Evolutionary conservation across 1,284 basidiomycete species (phyloP), one percentile per base, ranked within the genome.

Genomic region (Xerocomus nothofagi): DNA sequence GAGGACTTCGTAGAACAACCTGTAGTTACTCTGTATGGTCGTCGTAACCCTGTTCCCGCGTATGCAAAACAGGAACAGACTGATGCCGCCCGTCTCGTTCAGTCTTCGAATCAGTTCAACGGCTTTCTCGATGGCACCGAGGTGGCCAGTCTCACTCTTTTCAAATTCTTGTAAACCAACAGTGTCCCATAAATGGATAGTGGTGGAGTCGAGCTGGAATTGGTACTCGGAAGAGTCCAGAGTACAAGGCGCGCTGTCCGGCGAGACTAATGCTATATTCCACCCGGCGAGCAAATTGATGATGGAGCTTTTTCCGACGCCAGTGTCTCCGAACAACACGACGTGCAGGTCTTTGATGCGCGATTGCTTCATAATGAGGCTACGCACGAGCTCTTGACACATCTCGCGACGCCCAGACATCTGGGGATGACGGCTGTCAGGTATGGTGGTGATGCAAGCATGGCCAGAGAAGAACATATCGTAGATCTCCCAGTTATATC

Each of bases 41-140:
- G 61, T 59, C 9, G 60, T 62, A 46, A 75, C 64, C 45, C 68
- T 57, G 3, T 57, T 51, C 0, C 65, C 68, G 21, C 70, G 63
- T 10, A 74, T 59, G 50, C 66, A 69, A 44, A 68, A 74, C 17
- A 74, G 49, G 26, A 73, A 62, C 30, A 73, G 70, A 41, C 57
- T 65, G 41, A 73, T 54, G 4, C 71, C 70, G 7, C 57, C 67
- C 9, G 50, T 50, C 10, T 32, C 39, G 1, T 59, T 51, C 32
- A 75, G 43, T 4, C 51, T 56, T 10, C 43, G 53, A 18, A 75
- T 55, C 23, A 75, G 56, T 15, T 58, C 45, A 20, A 61, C 65
- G 24, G 73, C 65, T 32, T 62, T 57, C 15, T 63, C 58, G 32
- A 75, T 63, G 5, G 69, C 66, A 1, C 66, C 47, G 51, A 56